Base-by-base conservation (phyloP, 1,284 basidiomycete genomes). In the Sporisorium exsertum region DNA sequence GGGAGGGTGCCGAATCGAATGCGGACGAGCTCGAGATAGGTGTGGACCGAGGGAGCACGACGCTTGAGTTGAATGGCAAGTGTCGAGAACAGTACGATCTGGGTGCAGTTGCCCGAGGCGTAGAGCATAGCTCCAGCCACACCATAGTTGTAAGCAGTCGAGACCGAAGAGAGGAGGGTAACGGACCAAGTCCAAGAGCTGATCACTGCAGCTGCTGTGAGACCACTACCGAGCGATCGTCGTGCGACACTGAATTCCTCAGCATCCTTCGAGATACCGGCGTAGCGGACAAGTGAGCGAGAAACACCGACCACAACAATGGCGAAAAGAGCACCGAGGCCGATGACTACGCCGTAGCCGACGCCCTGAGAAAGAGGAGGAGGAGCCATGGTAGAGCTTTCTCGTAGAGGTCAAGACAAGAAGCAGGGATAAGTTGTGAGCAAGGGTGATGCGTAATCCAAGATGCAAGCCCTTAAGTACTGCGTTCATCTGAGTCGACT, bases 281-380 rank as follows among this genome's bases (percentile, higher is more conserved):
- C 71, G 51, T 70, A 78, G 22, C 70, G 64, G n/a, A 68, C 47
- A 18, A 81, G 58, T 7, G 77, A 64, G 51, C 72, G 71, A 1
- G 78, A 77, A 37, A 81, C 68, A 22, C 76, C 78, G 42, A 81
- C 65, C 2, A 81, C 78, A 37, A 74, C 79, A 29, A 82, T 67
- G 12, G 84, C 83, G 52, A 86, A 86, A 37, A 81, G 72, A 13
- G 75, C 64, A 9, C 82, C 79, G 10, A 83, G 65, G 9, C 85
- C 84, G 22, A 85, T 66, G 43, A 85, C 79, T 16, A 84, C 82
- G 37, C 84, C 83, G 61, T 83, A 85, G 27, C 84, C 82, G 46
- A 51, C 77, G 35, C 83, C 81, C 54, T 85, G 81, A 2, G 72
- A 78, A 7, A 84, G 76, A 5, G 81, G 80, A 22, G 77, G 77